These are phyloP conservation scores for Aspergillus steynii DNA, from an alignment of 495 filamentous ascomycete genomes.

Conservation along the genomic window DNA sequence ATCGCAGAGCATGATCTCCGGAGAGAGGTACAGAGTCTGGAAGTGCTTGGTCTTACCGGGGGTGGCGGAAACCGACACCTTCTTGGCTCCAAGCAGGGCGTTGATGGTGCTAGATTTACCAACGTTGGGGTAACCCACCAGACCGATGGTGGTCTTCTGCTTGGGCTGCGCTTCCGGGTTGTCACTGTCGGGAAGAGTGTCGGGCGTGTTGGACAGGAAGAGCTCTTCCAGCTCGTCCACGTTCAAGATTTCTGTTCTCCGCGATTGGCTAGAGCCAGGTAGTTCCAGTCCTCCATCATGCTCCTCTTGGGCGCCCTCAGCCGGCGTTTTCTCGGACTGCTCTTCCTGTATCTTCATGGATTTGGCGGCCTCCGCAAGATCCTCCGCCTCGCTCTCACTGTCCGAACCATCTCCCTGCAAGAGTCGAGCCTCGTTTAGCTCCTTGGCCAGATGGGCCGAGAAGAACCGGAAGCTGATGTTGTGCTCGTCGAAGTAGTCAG, in stretches of 20 bases:
- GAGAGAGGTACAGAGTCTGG: constrained; percentile 93
- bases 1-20: constrained; percentile 90
- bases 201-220: constrained; percentile 74
- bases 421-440: constrained; percentile 70
- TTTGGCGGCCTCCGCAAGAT: constrained; percentile 38
- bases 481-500: constrained; percentile 78
- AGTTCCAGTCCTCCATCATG: constrained; percentile 26
- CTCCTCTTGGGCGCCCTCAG: constrained; percentile 16
- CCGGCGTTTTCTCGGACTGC: constrained; percentile 28
- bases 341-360: constrained; percentile 45
- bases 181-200: constrained; percentile 35
- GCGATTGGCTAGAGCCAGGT: constrained; percentile 30
- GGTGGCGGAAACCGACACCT: constrained; percentile 96
- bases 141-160: constrained; percentile 78
- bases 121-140: constrained; percentile 98
- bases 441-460: constrained; percentile 88
- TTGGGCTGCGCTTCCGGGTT: constrained; percentile 41
- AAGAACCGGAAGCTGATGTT: constrained; percentile 92
- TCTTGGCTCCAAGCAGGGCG: constrained; percentile 94
- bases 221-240: constrained; percentile 89
- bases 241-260: constrained; percentile 78
- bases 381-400: constrained; percentile 47
- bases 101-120: constrained; percentile 99
- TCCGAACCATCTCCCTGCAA: constrained; percentile 47
- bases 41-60: constrained; percentile 99